Percentiles rank a stretch among this genome's conserved stretches.
Conservation (phyloP, 768 basidiomycete genomes). For the Rhizopogon roseolus region DNA sequence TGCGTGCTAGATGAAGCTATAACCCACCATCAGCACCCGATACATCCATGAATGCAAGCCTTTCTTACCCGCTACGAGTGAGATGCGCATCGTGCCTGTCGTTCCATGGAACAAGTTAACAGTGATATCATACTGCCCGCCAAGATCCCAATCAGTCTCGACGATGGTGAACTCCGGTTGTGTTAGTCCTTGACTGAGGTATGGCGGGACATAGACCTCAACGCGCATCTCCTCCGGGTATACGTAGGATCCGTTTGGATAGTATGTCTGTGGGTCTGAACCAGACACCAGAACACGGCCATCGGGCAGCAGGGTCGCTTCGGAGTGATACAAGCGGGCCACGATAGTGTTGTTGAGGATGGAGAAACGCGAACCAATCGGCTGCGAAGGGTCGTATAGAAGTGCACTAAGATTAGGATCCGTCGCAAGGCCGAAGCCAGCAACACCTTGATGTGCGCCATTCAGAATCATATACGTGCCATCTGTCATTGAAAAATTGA, state of each 20-base stretch:
- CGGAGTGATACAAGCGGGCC: slow-evolving; percentile 75
- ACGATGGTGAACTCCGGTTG: slow-evolving; percentile 61
- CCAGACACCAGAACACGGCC: slow-evolving; percentile 74
- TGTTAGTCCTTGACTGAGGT: slow-evolving; percentile 56
- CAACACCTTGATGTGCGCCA: slow-evolving; percentile 64
- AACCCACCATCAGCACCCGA: slow-evolving; percentile 3
- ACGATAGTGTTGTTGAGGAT: slow-evolving; percentile 66
- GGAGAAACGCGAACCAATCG: slow-evolving; percentile 58
- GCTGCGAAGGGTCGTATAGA: slow-evolving; percentile 63
- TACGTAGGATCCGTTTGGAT: slow-evolving; percentile 30
- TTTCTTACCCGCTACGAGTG: slow-evolving; percentile 58
- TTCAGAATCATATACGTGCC: slow-evolving; percentile 78
- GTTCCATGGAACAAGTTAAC: slow-evolving; percentile 36
- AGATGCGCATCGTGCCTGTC: slow-evolving; percentile 49
- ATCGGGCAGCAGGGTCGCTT: slow-evolving; percentile 69
- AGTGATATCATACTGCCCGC: slow-evolving; percentile 47
- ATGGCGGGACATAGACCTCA: slow-evolving; percentile 84
- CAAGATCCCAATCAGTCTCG: slow-evolving; percentile 59
- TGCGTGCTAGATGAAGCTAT: slow-evolving; percentile 71
- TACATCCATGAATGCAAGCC: neutral
- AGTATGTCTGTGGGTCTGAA: slow-evolving; percentile 59
- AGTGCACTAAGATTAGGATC: slow-evolving; percentile 62
- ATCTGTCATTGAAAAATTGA: slow-evolving; percentile 18
- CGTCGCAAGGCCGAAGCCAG: slow-evolving; percentile 67
- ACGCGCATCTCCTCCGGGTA: slow-evolving; percentile 77